phyloP scores from a whole-genome alignment of 345 rosid genomes.

The Gossypium raimondii region DNA sequence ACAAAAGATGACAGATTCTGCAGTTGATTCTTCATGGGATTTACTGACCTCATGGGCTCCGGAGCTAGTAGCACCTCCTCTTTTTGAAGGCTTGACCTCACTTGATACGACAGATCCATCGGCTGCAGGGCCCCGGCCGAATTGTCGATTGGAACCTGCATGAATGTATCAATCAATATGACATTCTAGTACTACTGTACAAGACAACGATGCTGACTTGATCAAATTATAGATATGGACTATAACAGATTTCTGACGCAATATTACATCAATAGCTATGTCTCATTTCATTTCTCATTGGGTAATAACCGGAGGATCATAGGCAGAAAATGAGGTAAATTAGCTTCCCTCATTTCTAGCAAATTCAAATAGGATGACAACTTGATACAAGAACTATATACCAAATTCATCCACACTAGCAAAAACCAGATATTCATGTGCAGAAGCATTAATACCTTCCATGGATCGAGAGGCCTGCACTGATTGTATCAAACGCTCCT shows the following conservation, averaged over 20 bases:
- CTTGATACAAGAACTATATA: neutral
- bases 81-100: slow-evolving; percentile 60
- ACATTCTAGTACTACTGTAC: neutral
- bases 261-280: slow-evolving; percentile 24
- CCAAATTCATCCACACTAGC: neutral
- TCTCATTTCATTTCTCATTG: slow-evolving; percentile 37
- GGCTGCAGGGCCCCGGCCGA: slow-evolving; percentile 35
- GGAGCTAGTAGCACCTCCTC: slow-evolving; percentile 51
- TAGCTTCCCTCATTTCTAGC: neutral
- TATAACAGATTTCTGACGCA: slow-evolving; percentile 42
- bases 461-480: slow-evolving; percentile 12
- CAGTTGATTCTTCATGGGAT: slow-evolving; percentile 8
- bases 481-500: slow-evolving; percentile 32
- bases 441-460: slow-evolving; percentile 33
- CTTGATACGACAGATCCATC: slow-evolving; percentile 26
- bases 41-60: slow-evolving; percentile 56
- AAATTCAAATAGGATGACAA: slow-evolving; percentile 3
- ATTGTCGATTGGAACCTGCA: slow-evolving; percentile 43
- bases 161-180: neutral
- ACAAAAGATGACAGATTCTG: slow-evolving; percentile 7
- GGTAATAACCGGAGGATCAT: slow-evolving; percentile 29
- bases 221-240: slow-evolving; percentile 15
- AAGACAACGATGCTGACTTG: neutral
- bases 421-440: neutral
- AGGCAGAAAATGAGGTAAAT: slow-evolving; percentile 16